Base-by-base conservation (phyloP, 2,329 filamentous ascomycete genomes). In the Lachnellula hyalina region DNA sequence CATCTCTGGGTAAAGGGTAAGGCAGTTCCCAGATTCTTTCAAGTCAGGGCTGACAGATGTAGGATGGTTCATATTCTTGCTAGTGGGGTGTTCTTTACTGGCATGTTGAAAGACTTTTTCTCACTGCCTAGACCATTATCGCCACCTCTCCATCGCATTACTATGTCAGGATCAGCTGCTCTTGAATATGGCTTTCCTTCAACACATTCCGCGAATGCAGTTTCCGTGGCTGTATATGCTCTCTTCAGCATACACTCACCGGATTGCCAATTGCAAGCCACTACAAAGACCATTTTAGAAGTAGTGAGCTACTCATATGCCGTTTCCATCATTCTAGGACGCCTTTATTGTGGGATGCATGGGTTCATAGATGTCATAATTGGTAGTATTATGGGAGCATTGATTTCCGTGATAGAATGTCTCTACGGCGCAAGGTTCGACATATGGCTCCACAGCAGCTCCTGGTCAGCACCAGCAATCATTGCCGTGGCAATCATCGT, bases 341-440 rank as follows among this genome's bases (percentile, higher is more conserved):
- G 94, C 19, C 77, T 99, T 36, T 97, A 99, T 75, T 99, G 94
- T 68, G 94, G 94, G 58, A 99, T 99, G 94, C 94, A 99, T 73
- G 94, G 94, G 11, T 96, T 97, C 73, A 78, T 94, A 44, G 94
- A 99, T 71, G 91, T 97, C 23, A 73, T 94, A 14, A 72, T 94
- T 54, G 94, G 94, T 6, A 90, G 87, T 52, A 65, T 84, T 14
- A 78, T 96, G 53, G 94, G 94, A 34, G 86, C 85, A 11, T 72
- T 80, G 5, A 77, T 86, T 60, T 79, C 79, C 23, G 69, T 80
- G 28, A 61, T 82, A 58, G 83, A 86, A 67, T 85, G 83, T 66
- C 76, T 82, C 63, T 81, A 81, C 59, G 81, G 79, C 8, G 75
- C 81, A 1, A 69, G 74, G 2, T 80, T 95, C 55, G 89, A 96